Conservation (phyloP, 352 stramenopile genomes). For the Phytophthora syringae region DNA sequence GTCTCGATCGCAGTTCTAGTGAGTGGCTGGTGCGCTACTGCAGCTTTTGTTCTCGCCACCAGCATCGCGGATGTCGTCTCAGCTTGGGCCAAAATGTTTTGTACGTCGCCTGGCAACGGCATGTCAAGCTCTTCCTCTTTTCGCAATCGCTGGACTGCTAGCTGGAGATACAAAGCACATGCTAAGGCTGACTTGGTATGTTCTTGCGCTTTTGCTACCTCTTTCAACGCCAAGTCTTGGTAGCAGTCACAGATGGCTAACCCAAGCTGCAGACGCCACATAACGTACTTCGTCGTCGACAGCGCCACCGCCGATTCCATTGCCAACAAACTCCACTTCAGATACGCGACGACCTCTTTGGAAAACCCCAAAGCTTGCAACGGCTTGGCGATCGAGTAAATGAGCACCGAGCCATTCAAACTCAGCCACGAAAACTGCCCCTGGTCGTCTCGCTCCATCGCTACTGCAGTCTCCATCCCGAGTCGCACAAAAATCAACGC, state of each 20-base stretch:
- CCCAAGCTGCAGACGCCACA: slow-evolving; percentile 72
- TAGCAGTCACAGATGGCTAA: slow-evolving; percentile 65
- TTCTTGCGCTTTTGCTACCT: slow-evolving; percentile 16
- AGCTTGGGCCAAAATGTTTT: slow-evolving; percentile 42
- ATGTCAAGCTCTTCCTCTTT: slow-evolving; percentile 84
- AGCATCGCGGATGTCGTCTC: slow-evolving; percentile 51
- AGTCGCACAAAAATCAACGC: slow-evolving; percentile 43
- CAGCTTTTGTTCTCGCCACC: slow-evolving; percentile 29
- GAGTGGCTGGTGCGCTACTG: slow-evolving; percentile 23
- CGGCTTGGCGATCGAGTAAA: slow-evolving; percentile 60
- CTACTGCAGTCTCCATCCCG: slow-evolving; percentile 51
- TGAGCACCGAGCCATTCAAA: slow-evolving; percentile 67
- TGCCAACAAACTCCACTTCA: slow-evolving; percentile 71
- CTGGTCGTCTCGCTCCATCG: slow-evolving; percentile 38
- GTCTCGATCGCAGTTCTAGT: slow-evolving; percentile 42
- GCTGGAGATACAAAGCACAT: slow-evolving; percentile 52
- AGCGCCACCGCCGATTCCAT: slow-evolving; percentile 62
- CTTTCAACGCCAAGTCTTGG: slow-evolving; percentile 47
- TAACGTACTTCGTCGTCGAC: slow-evolving; percentile 67
- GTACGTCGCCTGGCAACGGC: slow-evolving; percentile 53
- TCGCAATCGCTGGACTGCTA: slow-evolving; percentile 49
- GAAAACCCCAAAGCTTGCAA: slow-evolving; percentile 58
- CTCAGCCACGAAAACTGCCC: slow-evolving; percentile 61
- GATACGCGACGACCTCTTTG: slow-evolving; percentile 54
- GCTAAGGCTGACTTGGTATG: slow-evolving; percentile 46